Evolutionary conservation across 345 rosid genomes (phyloP), one percentile per base, ranked within the genome.

Genomic region (Abelmoschus esculentus): DNA sequence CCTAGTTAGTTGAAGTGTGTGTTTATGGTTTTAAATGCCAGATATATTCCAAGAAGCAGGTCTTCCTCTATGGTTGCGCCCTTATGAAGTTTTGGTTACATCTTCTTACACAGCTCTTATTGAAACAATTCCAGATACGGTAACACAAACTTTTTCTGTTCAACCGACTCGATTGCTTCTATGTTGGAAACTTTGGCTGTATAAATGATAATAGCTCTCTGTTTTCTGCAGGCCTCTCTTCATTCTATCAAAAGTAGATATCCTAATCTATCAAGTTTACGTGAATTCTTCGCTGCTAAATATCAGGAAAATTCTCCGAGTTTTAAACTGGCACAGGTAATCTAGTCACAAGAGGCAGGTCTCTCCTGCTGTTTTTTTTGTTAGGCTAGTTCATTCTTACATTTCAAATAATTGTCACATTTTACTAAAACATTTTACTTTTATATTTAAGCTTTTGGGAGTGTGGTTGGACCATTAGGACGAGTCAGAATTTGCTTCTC

Each of bases 251-350:
- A 91, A 83, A 91, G 96, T 83, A 86, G 97, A 87, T 90, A 90
- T 80, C 90, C 93, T 70, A 74, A 83, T 79, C 81, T 92, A 76
- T 63, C 85, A 34, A 90, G 99, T 79, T 80, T 96, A 80, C 98
- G 86, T 38, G 93, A 92, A 61, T 96, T 96, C 85, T 92, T 96
- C 79, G 82, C 79, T 72, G 98, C 97, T 28, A 96, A 96, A 80
- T 96, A 83, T 83, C 81, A 79, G 82, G 97, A 90, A 70, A 77
- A 90, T 78, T 88, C 98, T 73, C 85, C 96, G 13, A 85, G 86
- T 81, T 92, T 92, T 82, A 96, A 96, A 87, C 88, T 95, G 58
- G 98, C 98, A 49, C 99, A 95, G 97, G 98, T 95, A 90, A 79
- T 66, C 65, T 31, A 65, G 47, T 17, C 69, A 56, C 66, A 72